Percentiles rank a stretch among this genome's conserved stretches.
These are phyloP conservation scores for Hemileccinum impolitum DNA, from an alignment of 768 basidiomycete species.

Conservation along the genomic window DNA sequence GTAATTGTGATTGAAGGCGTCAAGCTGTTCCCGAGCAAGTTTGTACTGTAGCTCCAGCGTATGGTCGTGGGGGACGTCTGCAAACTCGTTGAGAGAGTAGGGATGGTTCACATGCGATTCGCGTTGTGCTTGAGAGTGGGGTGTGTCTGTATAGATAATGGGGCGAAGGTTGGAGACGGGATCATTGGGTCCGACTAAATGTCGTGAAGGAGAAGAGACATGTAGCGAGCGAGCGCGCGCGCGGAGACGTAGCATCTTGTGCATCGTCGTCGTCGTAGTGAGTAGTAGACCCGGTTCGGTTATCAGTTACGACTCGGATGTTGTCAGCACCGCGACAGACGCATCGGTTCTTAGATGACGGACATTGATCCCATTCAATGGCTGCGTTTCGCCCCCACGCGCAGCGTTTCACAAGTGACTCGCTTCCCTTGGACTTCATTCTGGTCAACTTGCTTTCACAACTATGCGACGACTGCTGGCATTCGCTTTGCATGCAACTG, in stretches of 20 bases:
- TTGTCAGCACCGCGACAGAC: too few species aligned
- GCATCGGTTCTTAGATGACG: neutral
- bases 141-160: conserved; percentile 65
- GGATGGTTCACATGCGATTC: conserved; percentile 49
- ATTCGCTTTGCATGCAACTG: conserved; percentile 31
- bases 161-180: conserved; percentile 79
- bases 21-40: conserved; percentile 66
- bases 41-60: conserved; percentile 66
- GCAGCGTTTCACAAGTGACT: neutral
- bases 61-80: conserved; percentile 31
- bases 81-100: conserved; percentile 77
- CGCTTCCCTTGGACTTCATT: neutral
- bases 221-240: conserved; percentile 18
- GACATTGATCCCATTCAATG: neutral
- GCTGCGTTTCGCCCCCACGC: neutral
- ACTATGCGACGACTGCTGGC: conserved; percentile 13
- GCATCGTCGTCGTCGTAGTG: too few species aligned
- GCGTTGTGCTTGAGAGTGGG: conserved; percentile 27
- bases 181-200: conserved; percentile 68
- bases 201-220: conserved; percentile 24
- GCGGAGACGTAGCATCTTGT: neutral
- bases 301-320: too few species aligned
- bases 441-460: neutral
- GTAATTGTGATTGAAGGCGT: conserved; percentile 73
- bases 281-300: too few species aligned